Base-by-base conservation (phyloP, 2,329 filamentous ascomycete genomes). In the Canariomyces notabilis region DNA sequence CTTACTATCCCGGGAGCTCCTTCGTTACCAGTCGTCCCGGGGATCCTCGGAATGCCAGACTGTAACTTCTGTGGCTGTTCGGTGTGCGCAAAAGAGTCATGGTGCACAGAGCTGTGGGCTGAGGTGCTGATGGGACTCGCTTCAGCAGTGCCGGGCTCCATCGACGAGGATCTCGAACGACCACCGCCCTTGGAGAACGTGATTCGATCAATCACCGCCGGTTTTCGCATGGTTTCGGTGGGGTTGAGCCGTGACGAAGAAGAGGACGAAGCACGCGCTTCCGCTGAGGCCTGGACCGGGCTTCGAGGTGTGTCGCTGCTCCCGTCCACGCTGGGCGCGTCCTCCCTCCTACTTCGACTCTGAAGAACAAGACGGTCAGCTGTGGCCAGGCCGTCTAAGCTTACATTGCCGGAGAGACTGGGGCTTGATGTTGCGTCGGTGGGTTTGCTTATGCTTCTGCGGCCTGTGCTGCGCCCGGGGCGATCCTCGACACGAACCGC, bases 1-100 rank as follows among this genome's bases (percentile, higher is more conserved):
- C 72, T 82, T 48, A 83, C 79, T 39, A 73, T 70, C 49, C 80
- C 79, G 2, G 76, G 74, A 5, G 74, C 75, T 2, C 76, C 76
- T 56, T 80, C 77, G 45, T 74, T 75, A 8, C 68, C 67, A 12
- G 73, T 76, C 1, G 77, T 81, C 1, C 77, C 78, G 0, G 78
- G 75, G 40, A 81, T 80, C 39, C 73, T 66, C 55, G 72, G 64
- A 44, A 68, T 61, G 16, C 74, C 69, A 1, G 73, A 71, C 40
- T 67, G 64, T 57, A 71, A 64, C 41, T 68, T 68, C 48, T 74
- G 67, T 3, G 69, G 64, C 29, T 68, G 62, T 37, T 68, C 68
- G 12, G 74, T 71, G 42, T 71, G 69, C 3, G 67, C 65, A 45
- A 80, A 80, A 0, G 76, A 77, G 37, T 76, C 74, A 53, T 82